Base-by-base conservation (phyloP, 1,284 basidiomycete species). In the Ustilago tritici region DNA sequence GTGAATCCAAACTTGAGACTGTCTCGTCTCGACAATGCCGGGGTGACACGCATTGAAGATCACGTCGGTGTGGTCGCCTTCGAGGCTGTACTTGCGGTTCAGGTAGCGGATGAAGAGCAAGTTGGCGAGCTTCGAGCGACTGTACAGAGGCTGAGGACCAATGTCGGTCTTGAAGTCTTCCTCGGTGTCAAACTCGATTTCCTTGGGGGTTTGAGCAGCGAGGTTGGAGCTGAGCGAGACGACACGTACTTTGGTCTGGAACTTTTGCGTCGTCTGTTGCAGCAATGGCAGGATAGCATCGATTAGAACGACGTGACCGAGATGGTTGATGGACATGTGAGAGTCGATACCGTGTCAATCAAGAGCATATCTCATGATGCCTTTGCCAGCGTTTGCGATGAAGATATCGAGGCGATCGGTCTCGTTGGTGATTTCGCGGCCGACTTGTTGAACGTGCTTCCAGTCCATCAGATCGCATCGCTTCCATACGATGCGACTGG, bases 321-420 rank as follows among this genome's bases (percentile, higher is more conserved):
- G 62, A 32, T 70, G 62, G 46, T 70, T 70, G 62, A 65, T 70
- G 4, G 68, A 70, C 58, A 70, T 70, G 55, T 70, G 68, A 38
- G 68, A 65, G n/a, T 70, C 68, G 58, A 70, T 47, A 31, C 68
- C 68, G n/a, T 70, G 15, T 11, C 61, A 58, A n/a, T 70, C 68
- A 32, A 61, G 53, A 8, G 68, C 57, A 50, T 64, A 40, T 15
- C 58, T 54, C 68, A 70, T 70, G 61, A 70, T 65, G 19, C 68
- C 68, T 50, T 70, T 70, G 35, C 54, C 68, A 17, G 68, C 68
- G 12, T 70, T 70, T 11, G 68, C 68, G 31, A 70, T 70, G 19
- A 70, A 19, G 43, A 65, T 70, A 40, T 70, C 68, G 17, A 70
- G 49, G 3, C 68, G 68, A 10, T 70, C 62, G 0, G 68, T 61